Evolutionary conservation across 371 early-diverging fungal genomes (phyloP).

Genomic region (Haplosporangium sp.): DNA sequence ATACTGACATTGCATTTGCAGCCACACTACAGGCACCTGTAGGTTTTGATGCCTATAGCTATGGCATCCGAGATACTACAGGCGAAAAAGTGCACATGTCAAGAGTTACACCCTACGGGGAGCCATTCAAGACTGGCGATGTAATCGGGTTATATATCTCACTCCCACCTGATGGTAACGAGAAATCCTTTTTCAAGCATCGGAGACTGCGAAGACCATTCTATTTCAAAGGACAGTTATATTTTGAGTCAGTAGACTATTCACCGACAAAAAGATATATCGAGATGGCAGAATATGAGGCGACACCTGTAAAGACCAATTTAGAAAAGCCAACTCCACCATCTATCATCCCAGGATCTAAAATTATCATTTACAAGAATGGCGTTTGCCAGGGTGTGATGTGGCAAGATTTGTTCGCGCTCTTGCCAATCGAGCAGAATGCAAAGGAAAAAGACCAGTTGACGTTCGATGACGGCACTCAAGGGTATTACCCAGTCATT

Average conservation of each 20-base stretch:
- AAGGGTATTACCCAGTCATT: conserved; percentile 78
- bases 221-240: conserved; percentile 70
- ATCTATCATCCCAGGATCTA: conserved; percentile 60
- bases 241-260: conserved; percentile 77
- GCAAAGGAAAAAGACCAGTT: conserved; percentile 62
- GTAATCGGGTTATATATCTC: conserved; percentile 76
- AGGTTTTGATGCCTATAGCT: conserved; percentile 78
- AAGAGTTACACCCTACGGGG: conserved; percentile 66
- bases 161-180: conserved; percentile 62
- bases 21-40: conserved; percentile 77
- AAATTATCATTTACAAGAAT: conserved; percentile 75
- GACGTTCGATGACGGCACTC: conserved; percentile 73
- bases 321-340: conserved; percentile 33
- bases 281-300: conserved; percentile 57
- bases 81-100: conserved; percentile 76
- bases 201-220: conserved; percentile 70
- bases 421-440: conserved; percentile 61
- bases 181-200: conserved; percentile 60
- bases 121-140: conserved; percentile 74
- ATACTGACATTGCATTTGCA: conserved; percentile 20
- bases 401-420: conserved; percentile 70
- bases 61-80: conserved; percentile 75
- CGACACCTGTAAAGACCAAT: conserved; percentile 45
- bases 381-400: conserved; percentile 74
- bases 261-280: conserved; percentile 69